Conservation (phyloP, 75 land plant species). For the Selaginella moellendorffii region DNA sequence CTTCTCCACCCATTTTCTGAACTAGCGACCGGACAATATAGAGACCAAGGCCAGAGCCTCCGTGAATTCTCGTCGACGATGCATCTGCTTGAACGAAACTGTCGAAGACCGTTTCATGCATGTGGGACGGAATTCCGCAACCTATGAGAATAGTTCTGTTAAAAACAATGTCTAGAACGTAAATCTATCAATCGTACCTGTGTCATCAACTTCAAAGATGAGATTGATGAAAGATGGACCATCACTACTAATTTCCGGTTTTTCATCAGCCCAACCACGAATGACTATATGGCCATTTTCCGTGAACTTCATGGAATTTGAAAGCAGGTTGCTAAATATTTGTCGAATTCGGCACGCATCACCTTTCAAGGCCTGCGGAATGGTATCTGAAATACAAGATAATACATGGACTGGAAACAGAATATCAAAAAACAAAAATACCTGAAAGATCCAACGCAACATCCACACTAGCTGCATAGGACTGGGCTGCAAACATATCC, state of each 20-base stretch:
- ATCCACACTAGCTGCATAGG: background rate
- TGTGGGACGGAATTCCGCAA: conserved; percentile 9
- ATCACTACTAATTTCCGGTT: background rate
- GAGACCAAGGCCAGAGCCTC: conserved; percentile 82
- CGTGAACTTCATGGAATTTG: conserved; percentile 23
- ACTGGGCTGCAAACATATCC: conserved; percentile 4
- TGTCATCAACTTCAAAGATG: conserved; percentile 81
- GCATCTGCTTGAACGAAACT: conserved; percentile 84
- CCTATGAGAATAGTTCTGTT: background rate
- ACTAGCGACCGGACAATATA: conserved; percentile 72
- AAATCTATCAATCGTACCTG: conserved; percentile 26
- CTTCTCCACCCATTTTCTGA: conserved; percentile 68
- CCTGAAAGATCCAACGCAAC: conserved; percentile 8
- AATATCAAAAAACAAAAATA: no score
- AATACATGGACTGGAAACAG: background rate
- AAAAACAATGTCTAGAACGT: conserved; percentile 2
- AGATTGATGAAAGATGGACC: conserved; percentile 20
- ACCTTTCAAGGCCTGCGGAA: conserved; percentile 19
- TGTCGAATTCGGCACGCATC: conserved; percentile 19
- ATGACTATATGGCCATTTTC: conserved; percentile 16
- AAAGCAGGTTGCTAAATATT: conserved; percentile 22
- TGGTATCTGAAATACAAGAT: conserved; percentile 15
- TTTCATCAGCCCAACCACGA: conserved; percentile 14
- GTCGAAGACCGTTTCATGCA: conserved; percentile 73
- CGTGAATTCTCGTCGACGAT: conserved; percentile 72